Percentiles rank a stretch among this genome's conserved stretches.
phyloP scores from a whole-genome alignment of 257 asterid genomes.

The Fraxinus americana region DNA sequence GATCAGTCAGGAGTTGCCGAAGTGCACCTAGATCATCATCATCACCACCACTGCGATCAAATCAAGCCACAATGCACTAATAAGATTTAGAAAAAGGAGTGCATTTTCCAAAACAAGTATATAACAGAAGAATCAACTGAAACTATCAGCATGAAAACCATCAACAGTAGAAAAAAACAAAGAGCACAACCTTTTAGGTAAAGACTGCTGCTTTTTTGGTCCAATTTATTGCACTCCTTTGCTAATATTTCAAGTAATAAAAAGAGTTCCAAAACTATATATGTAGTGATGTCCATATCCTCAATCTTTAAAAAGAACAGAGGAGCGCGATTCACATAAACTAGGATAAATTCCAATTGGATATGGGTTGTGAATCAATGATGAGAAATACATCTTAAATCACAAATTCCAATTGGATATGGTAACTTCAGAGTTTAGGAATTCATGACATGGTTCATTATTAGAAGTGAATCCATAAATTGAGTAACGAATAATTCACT shows the following conservation, averaged over 20 bases:
- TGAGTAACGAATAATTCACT: not conserved
- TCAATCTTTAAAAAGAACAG: slow-evolving; percentile 2
- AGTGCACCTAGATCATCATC: slow-evolving; percentile 57
- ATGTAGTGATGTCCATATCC: slow-evolving; percentile 2
- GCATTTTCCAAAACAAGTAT: not conserved
- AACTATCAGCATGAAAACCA: not conserved
- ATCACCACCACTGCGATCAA: slow-evolving; percentile 49
- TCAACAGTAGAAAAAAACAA: not conserved
- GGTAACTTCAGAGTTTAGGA: not conserved
- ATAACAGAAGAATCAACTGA: not conserved
- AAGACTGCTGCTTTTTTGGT: not conserved
- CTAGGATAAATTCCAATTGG: too few species aligned
- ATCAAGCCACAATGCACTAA: not conserved
- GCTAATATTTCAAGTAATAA: not conserved
- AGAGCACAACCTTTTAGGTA: not conserved
- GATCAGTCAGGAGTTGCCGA: slow-evolving; percentile 75
- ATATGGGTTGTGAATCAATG: not conserved
- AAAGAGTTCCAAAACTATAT: not conserved
- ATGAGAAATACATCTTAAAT: not conserved
- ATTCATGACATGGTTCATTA: not conserved
- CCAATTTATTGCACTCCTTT: not conserved
- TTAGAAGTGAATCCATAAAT: not conserved
- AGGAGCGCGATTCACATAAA: not conserved
- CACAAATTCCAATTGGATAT: not conserved
- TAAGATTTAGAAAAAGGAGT: not conserved